A percentile compares a stretch with the other conserved stretches of the same genome.
Evolutionary conservation across 2,329 filamentous ascomycete species (phyloP).

Genomic region (Calonectria pauciramosa): DNA sequence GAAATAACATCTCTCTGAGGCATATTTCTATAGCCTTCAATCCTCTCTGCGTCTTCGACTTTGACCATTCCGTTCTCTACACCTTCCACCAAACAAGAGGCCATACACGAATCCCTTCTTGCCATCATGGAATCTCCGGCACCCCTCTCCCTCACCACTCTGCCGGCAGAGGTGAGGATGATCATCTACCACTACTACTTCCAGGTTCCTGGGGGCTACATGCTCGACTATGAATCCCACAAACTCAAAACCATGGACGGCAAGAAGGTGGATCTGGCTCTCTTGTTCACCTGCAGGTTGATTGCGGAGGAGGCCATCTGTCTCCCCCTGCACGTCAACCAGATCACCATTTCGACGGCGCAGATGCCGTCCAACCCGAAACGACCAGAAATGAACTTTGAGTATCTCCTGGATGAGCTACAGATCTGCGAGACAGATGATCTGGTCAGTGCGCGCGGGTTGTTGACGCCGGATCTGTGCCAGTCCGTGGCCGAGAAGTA

Average conservation of each 20-base stretch:
- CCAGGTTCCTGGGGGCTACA: background rate
- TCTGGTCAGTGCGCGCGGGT: background rate
- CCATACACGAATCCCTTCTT: background rate
- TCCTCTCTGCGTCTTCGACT: background rate
- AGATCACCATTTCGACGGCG: background rate
- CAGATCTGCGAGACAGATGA: conserved; percentile 7
- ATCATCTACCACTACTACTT: conserved; percentile 1
- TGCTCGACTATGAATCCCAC: background rate
- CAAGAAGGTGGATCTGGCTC: background rate
- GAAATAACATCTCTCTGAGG: background rate
- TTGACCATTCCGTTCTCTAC: background rate
- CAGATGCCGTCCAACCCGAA: background rate
- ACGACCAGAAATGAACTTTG: conserved; percentile 1
- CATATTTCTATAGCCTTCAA: background rate
- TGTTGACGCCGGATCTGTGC: background rate
- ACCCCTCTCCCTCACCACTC: background rate
- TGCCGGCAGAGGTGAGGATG: background rate
- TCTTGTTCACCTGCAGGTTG: background rate
- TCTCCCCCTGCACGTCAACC: background rate
- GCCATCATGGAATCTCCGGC: background rate
- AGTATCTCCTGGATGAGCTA: conserved; percentile 1
- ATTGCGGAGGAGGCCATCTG: background rate
- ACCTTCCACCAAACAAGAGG: background rate
- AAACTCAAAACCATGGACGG: background rate
- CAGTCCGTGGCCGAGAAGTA: background rate